Conservation (phyloP, 2,329 filamentous ascomycete genomes). For the Chlorencoelia australis region DNA sequence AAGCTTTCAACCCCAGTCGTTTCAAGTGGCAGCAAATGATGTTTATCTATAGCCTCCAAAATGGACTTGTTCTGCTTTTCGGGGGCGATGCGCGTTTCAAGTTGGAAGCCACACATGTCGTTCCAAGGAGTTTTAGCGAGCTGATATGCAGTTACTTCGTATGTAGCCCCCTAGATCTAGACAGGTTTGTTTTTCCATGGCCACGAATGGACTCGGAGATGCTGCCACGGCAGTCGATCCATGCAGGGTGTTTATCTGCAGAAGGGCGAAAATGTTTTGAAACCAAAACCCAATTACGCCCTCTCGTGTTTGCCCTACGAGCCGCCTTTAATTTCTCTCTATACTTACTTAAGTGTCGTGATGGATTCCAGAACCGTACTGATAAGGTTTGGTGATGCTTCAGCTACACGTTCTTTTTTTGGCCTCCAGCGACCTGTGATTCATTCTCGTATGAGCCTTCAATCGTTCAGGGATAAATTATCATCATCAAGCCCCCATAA, state of each 20-base stretch:
- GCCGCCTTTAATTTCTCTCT: not conserved
- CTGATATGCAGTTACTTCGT: no score
- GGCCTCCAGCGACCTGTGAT: not conserved
- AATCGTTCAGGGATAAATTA: not conserved
- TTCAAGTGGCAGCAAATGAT: no score
- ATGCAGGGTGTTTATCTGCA: not conserved
- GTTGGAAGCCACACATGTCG: no score
- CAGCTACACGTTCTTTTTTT: not conserved
- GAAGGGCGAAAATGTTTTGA: constrained; percentile 10
- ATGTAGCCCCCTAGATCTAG: no score
- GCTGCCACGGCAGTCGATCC: not conserved
- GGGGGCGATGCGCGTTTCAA: no score
- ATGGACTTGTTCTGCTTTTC: no score
- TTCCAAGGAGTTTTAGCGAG: no score
- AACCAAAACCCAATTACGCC: constrained; percentile 5
- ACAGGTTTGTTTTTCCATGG: no score
- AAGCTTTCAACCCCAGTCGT: no score
- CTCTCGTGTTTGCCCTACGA: constrained; percentile 9
- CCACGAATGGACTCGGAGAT: no score
- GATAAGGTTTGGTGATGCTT: not conserved
- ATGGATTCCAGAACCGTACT: not conserved
- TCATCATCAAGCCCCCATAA: not conserved
- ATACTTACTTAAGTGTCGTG: not conserved
- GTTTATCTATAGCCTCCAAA: no score
- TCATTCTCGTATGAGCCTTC: not conserved